Conservation (phyloP, 1,139 yeast species). For the Taphrina communis region DNA sequence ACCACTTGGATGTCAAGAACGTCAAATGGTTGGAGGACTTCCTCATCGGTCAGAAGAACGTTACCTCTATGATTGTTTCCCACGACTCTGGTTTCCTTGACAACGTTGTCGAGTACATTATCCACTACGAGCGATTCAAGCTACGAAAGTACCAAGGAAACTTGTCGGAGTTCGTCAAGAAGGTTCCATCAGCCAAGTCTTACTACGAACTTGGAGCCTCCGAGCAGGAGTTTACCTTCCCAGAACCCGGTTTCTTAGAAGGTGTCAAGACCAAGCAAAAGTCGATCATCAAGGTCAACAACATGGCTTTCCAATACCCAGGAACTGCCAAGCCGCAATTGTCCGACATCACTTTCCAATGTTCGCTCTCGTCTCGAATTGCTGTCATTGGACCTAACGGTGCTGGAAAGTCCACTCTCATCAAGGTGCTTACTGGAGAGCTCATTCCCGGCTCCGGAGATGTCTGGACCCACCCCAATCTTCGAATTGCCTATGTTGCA, state of each 20-base stretch:
- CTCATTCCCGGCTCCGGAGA: constrained; percentile 97
- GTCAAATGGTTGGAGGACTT: constrained; percentile 99
- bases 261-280: constrained; percentile 96
- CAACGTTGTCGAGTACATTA: constrained; percentile 92
- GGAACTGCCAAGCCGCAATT: constrained; percentile 87
- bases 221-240: constrained; percentile 95
- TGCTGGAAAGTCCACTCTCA: constrained; percentile 98
- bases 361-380: constrained; percentile 94
- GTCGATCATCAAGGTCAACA: constrained; percentile 87
- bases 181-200: constrained; percentile 93
- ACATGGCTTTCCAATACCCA: constrained; percentile 88
- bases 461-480: constrained; percentile 98
- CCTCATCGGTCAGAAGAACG: constrained; percentile 74
- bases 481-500: constrained; percentile 99
- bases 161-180: constrained; percentile 86
- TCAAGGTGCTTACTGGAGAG: constrained; percentile 95
- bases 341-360: constrained; percentile 77
- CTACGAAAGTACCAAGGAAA: constrained; percentile 96
- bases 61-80: constrained; percentile 92
- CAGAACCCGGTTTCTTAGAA: constrained; percentile 94
- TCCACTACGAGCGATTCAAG: constrained; percentile 94
- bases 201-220: constrained; percentile 95
- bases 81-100: constrained; percentile 98
- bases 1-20: constrained; percentile 98
- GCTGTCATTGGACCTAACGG: constrained; percentile 99